Conservation (phyloP, 805 yeast genomes). For the Cyberlindnera samutprakarnensis region DNA sequence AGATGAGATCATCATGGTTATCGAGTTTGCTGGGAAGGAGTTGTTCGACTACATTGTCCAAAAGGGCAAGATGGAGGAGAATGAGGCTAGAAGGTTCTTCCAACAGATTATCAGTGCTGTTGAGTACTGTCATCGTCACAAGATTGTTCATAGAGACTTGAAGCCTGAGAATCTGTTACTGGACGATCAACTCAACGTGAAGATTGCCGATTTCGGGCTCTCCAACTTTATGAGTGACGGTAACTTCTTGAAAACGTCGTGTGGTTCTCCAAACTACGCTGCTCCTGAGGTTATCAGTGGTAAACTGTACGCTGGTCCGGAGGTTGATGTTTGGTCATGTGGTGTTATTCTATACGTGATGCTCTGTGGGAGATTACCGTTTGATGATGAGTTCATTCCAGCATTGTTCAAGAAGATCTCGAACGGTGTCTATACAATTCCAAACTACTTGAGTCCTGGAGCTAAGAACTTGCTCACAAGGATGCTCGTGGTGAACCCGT, state of each 20-base stretch:
- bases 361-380: slow-evolving; percentile 93
- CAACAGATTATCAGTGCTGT: slow-evolving; percentile 96
- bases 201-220: slow-evolving; percentile 93
- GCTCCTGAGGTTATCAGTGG: slow-evolving; percentile 97
- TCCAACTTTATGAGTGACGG: slow-evolving; percentile 98
- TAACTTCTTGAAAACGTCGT: slow-evolving; percentile 85
- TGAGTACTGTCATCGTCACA: slow-evolving; percentile 93
- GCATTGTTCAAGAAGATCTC: slow-evolving; percentile 87
- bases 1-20: slow-evolving; percentile 95
- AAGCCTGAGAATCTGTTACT: slow-evolving; percentile 90
- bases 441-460: slow-evolving; percentile 78
- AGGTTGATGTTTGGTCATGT: slow-evolving; percentile 96
- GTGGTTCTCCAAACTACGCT: slow-evolving; percentile 96
- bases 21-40: slow-evolving; percentile 95
- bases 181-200: slow-evolving; percentile 86
- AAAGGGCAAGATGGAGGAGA: slow-evolving; percentile 86
- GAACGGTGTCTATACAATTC: slow-evolving; percentile 87
- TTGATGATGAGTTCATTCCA: slow-evolving; percentile 94
- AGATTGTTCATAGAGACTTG: slow-evolving; percentile 92
- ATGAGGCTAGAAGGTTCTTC: slow-evolving; percentile 86
- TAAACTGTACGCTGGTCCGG: slow-evolving; percentile 94
- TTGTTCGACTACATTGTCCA: slow-evolving; percentile 93
- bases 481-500: slow-evolving; percentile 92
- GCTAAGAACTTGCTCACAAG: slow-evolving; percentile 76
- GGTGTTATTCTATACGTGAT: slow-evolving; percentile 93